Percentiles rank a stretch among this genome's conserved stretches.
These are phyloP conservation scores for Gossypium ekmanianum DNA, from an alignment of 345 rosid genomes.

Conservation along the genomic window DNA sequence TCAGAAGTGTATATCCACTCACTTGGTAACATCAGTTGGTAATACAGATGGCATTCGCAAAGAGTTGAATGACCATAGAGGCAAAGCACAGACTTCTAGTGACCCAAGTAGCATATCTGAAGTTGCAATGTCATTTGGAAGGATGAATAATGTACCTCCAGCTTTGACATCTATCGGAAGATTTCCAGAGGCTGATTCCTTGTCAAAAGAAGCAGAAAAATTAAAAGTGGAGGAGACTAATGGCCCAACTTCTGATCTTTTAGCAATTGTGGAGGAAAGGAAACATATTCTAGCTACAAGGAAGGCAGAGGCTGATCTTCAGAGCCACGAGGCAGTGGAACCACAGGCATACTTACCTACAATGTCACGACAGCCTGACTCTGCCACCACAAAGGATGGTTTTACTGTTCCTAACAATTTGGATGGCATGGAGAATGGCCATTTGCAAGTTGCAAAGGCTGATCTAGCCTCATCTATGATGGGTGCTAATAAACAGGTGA, in stretches of 20 bases:
- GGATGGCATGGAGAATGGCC: conserved; percentile 35
- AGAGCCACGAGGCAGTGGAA: conserved; percentile 42
- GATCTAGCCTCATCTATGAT: conserved; percentile 35
- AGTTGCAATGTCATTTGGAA: conserved; percentile 40
- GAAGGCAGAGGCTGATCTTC: conserved; percentile 43
- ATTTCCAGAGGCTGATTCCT: conserved; percentile 43
- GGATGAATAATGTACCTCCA: conserved; percentile 38
- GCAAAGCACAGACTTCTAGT: conserved; percentile 39
- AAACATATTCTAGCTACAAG: conserved; percentile 35
- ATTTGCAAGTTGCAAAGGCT: conserved; percentile 34
- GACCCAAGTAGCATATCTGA: conserved; percentile 43
- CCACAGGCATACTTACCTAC: conserved; percentile 28
- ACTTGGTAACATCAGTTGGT: conserved; percentile 29
- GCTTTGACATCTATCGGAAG: conserved; percentile 45
- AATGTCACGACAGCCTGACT: conserved; percentile 38
- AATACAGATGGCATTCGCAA: conserved; percentile 47
- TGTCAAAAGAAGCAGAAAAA: conserved; percentile 41
- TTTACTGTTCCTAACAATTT: conserved; percentile 23
- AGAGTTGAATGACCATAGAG: conserved; percentile 48
- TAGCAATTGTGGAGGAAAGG: conserved; percentile 44
- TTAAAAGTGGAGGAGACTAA: conserved; percentile 43
- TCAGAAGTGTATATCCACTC: not conserved
- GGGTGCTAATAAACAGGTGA: conserved; percentile 39
- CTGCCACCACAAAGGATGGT: conserved; percentile 31
- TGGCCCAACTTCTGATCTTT: conserved; percentile 30